These are phyloP conservation scores for Knoxdaviesia capensis DNA, from an alignment of 2,329 filamentous ascomycete species.

Conservation along the genomic window DNA sequence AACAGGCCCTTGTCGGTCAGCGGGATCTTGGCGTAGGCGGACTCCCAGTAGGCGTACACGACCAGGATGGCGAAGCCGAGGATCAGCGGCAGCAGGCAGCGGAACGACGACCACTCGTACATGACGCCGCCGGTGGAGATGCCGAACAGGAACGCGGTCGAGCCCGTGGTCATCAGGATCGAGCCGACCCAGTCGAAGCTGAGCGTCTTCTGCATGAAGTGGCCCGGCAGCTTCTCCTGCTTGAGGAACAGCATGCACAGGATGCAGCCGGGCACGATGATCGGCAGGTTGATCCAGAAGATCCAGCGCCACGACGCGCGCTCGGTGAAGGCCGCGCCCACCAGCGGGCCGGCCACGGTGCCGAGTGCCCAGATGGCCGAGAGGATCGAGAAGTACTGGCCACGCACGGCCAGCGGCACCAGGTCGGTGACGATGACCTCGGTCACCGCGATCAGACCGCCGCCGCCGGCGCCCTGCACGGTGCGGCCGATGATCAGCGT, in stretches of 20 bases:
- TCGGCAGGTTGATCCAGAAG: slow-evolving; percentile 15
- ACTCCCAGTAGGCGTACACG: slow-evolving; percentile 33
- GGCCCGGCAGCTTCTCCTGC: slow-evolving; percentile 7
- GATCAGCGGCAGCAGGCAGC: slow-evolving; percentile 39
- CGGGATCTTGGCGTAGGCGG: slow-evolving; percentile 25
- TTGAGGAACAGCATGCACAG: slow-evolving; percentile 10
- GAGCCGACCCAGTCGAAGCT: slow-evolving; percentile 42
- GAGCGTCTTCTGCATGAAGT: slow-evolving; percentile 6
- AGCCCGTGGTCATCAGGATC: slow-evolving; percentile 36
- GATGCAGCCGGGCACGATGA: slow-evolving; percentile 9
- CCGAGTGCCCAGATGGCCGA: slow-evolving; percentile 33
- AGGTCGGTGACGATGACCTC: slow-evolving; percentile 16
- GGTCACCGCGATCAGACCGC: slow-evolving; percentile 13
- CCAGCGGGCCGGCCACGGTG: slow-evolving; percentile 15
- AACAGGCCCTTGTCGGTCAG: slow-evolving; percentile 24
- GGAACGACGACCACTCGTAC: slow-evolving; percentile 42
- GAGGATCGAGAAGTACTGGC: slow-evolving; percentile 17
- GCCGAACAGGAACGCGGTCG: slow-evolving; percentile 26
- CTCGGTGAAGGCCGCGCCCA: slow-evolving; percentile 10
- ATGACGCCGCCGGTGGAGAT: slow-evolving; percentile 37
- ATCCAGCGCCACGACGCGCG: slow-evolving; percentile 14
- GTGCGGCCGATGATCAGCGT: slow-evolving; percentile 14
- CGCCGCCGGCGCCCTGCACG: slow-evolving; percentile 16
- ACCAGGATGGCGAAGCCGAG: slow-evolving; percentile 30
- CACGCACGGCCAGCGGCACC: slow-evolving; percentile 20